Conservation (phyloP, 2,329 filamentous ascomycete species). For the Aspergillus sp. region DNA sequence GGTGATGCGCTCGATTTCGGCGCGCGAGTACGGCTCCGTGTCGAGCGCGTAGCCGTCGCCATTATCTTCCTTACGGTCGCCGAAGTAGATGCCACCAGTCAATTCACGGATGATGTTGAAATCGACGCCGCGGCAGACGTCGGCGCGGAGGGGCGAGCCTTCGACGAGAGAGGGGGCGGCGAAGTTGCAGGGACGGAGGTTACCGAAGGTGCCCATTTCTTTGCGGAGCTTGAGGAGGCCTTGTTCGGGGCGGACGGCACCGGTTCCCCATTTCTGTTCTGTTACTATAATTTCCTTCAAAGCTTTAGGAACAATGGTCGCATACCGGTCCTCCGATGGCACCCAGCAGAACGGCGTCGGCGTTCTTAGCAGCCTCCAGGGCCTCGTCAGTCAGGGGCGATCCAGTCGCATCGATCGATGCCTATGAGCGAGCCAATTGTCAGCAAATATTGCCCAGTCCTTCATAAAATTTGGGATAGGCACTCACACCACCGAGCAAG, state of each 20-base stretch:
- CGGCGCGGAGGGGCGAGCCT: conserved; percentile 76
- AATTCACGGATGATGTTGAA: conserved; percentile 90
- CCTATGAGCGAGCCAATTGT: conserved; percentile 44
- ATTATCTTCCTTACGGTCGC: conserved; percentile 69
- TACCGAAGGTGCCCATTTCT: conserved; percentile 88
- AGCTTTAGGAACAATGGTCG: not conserved
- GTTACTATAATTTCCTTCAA: conserved; percentile 1
- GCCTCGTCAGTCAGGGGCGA: conserved; percentile 74
- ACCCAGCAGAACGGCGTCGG: conserved; percentile 84
- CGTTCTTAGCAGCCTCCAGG: conserved; percentile 72
- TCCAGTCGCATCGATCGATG: conserved; percentile 78
- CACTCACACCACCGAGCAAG: conserved; percentile 79
- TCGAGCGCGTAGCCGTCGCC: conserved; percentile 73
- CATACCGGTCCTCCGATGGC: conserved; percentile 83
- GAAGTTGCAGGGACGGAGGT: conserved; percentile 94
- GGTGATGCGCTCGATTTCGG: conserved; percentile 82
- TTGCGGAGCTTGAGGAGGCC: conserved; percentile 86
- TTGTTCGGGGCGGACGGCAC: conserved; percentile 81
- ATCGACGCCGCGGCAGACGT: conserved; percentile 79
- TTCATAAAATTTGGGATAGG: not conserved
- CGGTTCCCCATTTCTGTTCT: conserved; percentile 77
- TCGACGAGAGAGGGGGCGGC: conserved; percentile 79
- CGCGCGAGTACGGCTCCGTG: conserved; percentile 75
- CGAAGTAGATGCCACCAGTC: conserved; percentile 93
- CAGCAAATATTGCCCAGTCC: not conserved